Evolutionary conservation across 805 yeast species (phyloP).

Genomic region (Lipomyces spencermartinsiae): DNA sequence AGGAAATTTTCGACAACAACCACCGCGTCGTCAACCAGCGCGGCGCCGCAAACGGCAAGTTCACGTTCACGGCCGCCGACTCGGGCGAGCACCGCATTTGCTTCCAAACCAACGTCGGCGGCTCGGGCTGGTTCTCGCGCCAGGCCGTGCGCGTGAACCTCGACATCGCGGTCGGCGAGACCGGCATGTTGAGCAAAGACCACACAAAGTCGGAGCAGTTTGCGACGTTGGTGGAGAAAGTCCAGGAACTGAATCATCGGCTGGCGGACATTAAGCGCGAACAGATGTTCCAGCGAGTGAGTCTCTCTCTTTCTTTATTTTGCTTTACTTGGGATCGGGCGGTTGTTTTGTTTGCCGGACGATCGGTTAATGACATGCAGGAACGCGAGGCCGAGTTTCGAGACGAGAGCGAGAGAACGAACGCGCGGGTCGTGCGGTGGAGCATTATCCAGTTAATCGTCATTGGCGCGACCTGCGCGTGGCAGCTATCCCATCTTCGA

Average conservation of each 20-base stretch:
- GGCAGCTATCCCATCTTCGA: slow-evolving; percentile 80
- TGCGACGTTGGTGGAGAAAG: slow-evolving; percentile 56
- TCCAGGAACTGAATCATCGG: slow-evolving; percentile 63
- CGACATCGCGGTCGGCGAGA: slow-evolving; percentile 73
- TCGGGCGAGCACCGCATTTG: slow-evolving; percentile 88
- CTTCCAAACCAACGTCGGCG: slow-evolving; percentile 57
- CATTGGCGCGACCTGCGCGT: slow-evolving; percentile 68
- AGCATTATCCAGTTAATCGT: slow-evolving; percentile 73
- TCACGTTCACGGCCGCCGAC: slow-evolving; percentile 81
- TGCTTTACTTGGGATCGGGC: neutral
- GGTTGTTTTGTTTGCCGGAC: neutral
- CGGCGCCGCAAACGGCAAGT: slow-evolving; percentile 65
- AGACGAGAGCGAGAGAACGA: slow-evolving; percentile 76
- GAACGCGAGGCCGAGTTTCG: slow-evolving; percentile 76
- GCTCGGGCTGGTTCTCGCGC: slow-evolving; percentile 67
- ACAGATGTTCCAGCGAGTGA: slow-evolving; percentile 61
- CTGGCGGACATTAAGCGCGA: slow-evolving; percentile 66
- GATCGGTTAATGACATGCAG: neutral
- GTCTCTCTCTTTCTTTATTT: slow-evolving; percentile 14
- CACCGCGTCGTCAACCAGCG: slow-evolving; percentile 77
- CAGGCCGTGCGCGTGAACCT: slow-evolving; percentile 69
- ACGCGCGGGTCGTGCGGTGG: slow-evolving; percentile 75
- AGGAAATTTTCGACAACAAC: slow-evolving; percentile 80
- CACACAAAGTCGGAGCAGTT: slow-evolving; percentile 54
- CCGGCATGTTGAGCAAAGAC: slow-evolving; percentile 61